Evolutionary conservation across 768 basidiomycete genomes (phyloP), one percentile per base, ranked within the genome.

Genomic region (Lanmaoa rubissima): DNA sequence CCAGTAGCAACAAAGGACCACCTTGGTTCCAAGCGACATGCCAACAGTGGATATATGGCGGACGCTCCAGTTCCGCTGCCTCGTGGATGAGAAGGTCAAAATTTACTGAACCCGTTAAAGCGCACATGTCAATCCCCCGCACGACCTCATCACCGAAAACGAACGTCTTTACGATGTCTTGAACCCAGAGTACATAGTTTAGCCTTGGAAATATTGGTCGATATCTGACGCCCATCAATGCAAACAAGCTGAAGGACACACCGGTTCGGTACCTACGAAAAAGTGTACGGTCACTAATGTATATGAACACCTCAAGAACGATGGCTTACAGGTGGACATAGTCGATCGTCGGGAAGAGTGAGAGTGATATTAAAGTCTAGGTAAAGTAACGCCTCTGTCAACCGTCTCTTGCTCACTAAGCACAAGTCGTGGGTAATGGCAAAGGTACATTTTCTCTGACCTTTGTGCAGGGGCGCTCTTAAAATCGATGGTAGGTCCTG

Each of bases 61-160:
- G 91, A 91, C 6, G 94, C 87, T 0, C 96, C 96, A 9, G 94
- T 96, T 24, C 96, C 96, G 39, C 93, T 92, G 60, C 17, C 21
- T 28, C 13, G 16, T 32, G 2, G 6, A 26, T 51, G 35, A 59
- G 44, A 36, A 14, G 35, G 34, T 39, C 38, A 63, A 38, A n/a
- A 21, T 24, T 14, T 51, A 28, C 12, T 2, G 32, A 34, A 45
- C 13, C 32, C 2, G 6, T 45, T 6, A 11, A 52, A 8, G 48
- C 85, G 50, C 67, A 94, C 94, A 95, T 81, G 63, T 95, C 92
- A 12, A 91, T 68, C 0, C 86, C 89, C 9, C 69, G 72, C 14
- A 87, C 67, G 17, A 42, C 6, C 12, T 57, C 52, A 0, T 65
- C 57, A 24, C 48, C 49, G 21, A 63, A 48, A 51, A 57, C 48